phyloP scores from a whole-genome alignment of 2,329 filamentous ascomycete genomes.

The Botrytis fragariae region DNA sequence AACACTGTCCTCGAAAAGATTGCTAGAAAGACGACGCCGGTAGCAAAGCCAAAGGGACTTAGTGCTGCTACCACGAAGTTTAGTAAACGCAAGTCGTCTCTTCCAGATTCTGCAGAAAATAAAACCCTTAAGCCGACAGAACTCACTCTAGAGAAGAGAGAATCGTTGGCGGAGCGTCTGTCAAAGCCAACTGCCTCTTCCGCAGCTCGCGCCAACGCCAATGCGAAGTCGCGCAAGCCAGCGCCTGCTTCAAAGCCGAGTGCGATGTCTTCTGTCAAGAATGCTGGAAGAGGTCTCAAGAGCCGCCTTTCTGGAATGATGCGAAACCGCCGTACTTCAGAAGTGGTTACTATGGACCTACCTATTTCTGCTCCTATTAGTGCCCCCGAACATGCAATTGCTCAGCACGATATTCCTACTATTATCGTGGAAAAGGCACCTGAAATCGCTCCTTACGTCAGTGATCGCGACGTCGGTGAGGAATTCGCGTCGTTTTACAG shows the following conservation, averaged over 20 bases:
- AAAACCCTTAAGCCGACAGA: background rate
- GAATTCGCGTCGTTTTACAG: constrained; percentile 1
- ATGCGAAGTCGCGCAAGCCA: background rate
- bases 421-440: background rate
- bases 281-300: constrained; percentile 17
- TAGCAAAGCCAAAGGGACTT: background rate
- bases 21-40: background rate
- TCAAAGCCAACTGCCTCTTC: constrained; percentile 4
- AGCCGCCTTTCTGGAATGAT: constrained; percentile 16
- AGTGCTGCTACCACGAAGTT: background rate
- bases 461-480: background rate
- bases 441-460: background rate
- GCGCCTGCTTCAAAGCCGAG: background rate
- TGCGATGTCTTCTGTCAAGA: constrained; percentile 12
- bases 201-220: background rate
- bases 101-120: constrained; percentile 2
- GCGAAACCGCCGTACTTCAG: background rate
- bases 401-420: too few species aligned
- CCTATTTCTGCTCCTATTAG: background rate
- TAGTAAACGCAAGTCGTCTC: background rate
- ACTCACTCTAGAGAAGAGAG: background rate
- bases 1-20: background rate
- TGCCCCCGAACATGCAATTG: background rate
- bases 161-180: background rate
- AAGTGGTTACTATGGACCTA: too few species aligned